Conservation (phyloP, 148 eudicot species). For the Heliamphora exappendiculata region DNA sequence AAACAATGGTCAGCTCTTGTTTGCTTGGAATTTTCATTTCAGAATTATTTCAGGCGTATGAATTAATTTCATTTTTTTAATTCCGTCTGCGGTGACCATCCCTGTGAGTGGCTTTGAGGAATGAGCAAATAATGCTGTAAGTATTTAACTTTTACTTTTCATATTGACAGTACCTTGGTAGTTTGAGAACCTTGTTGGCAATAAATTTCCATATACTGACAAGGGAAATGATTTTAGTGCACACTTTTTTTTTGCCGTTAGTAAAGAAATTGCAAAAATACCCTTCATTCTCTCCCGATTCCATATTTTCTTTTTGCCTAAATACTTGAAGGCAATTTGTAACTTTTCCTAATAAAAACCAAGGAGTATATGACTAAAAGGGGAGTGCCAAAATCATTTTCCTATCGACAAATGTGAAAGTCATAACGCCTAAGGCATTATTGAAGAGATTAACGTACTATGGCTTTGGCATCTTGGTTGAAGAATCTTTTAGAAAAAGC, state of each 20-base stretch:
- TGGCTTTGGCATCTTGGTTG: background rate
- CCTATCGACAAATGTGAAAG: too few species aligned
- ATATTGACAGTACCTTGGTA: background rate
- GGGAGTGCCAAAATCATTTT: too few species aligned
- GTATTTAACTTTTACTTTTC: background rate
- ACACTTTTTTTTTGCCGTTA: too few species aligned
- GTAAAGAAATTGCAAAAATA: too few species aligned
- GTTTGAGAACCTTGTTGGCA: background rate
- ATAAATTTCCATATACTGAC: background rate
- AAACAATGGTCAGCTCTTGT: background rate
- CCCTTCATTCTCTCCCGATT: too few species aligned
- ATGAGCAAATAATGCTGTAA: slow-evolving; percentile 1
- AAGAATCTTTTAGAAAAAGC: too few species aligned
- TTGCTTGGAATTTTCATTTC: background rate
- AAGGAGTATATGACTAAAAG: too few species aligned
- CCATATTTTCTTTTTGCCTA: too few species aligned
- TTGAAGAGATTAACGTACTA: background rate
- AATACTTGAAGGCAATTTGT: too few species aligned
- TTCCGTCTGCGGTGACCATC: background rate
- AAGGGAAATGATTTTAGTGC: too few species aligned
- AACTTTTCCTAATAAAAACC: too few species aligned
- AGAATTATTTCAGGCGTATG: background rate
- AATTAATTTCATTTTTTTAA: background rate
- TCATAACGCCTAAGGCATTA: too few species aligned
- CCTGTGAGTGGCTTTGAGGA: background rate